Evolutionary conservation across 1,284 basidiomycete genomes (phyloP), one percentile per base, ranked within the genome.

Genomic region (Tremellales sp.): DNA sequence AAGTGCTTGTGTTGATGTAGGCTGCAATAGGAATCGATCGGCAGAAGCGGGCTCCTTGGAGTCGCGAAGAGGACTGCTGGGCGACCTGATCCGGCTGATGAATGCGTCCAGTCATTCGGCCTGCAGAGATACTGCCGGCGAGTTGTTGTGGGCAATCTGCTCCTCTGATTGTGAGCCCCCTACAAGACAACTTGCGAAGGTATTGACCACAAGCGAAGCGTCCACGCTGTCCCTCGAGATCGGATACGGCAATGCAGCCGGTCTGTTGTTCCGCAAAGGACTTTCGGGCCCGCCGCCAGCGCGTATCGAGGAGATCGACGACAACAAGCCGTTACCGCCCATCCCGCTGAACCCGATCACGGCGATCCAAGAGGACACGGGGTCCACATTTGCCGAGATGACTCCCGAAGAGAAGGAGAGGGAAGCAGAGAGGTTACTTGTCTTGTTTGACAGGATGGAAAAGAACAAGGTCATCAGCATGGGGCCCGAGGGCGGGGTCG

Each of bases 201-300:
- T n/a, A n/a, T n/a, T n/a, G n/a, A 25, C 29, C 16, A 16, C 29
- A 31, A 10, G 29, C 29, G 29, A 31, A 89, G 87, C 84, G 18
- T 76, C 78, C 13, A 78, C 75, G 0, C 75, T 94, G 7, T 81
- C 82, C 6, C 77, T 81, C 5, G 81, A 86, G 43, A 80, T 93
- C 39, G 91, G 91, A 3, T 94, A 95, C 57, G 92, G 92, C 19
- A 91, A 91, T 61, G 88, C 91, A 26, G 88, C 90, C 0, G 92
- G 92, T 1, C 86, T 88, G 74, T 77, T 97, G 24, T 92, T 90
- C 74, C 82, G 87, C 61, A 90, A 89, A 63, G 89, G 89, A 12
- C 78, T 94, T 54, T 77, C 86, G 57, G 80, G 76, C 42, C 81
- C 82, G 0, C 69, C 68, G 4, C 54, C 63, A 6, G 73, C 64